Percentiles rank a stretch among this genome's conserved stretches.
phyloP scores from a whole-genome alignment of 441 rosid genomes.

The Pelargonium hybrid region DNA sequence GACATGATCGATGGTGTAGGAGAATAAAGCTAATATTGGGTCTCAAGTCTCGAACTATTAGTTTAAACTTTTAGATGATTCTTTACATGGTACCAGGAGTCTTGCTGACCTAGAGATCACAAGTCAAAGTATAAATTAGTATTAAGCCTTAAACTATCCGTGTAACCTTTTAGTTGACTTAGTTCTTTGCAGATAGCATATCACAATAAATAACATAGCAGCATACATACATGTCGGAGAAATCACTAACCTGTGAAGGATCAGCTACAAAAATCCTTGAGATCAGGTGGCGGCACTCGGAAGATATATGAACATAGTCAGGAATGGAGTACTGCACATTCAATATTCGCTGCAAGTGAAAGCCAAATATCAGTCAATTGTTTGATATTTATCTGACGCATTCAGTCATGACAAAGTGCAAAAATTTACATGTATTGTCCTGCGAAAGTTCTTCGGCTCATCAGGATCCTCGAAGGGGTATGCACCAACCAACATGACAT shows the following conservation, averaged over 20 bases:
- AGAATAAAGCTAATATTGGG: no score
- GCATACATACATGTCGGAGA: not conserved
- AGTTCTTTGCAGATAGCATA: no score
- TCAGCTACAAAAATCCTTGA: conserved; percentile 91
- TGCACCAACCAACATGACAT: conserved; percentile 95
- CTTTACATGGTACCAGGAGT: no score
- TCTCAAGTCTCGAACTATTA: no score
- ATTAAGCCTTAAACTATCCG: no score
- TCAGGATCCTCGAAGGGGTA: conserved; percentile 97
- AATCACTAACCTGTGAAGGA: conserved; percentile 54
- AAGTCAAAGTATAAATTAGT: no score
- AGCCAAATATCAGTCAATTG: not conserved
- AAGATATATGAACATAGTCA: conserved; percentile 83
- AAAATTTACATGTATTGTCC: conserved; percentile 64
- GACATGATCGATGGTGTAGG: not conserved
- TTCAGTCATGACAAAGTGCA: conserved; percentile 2
- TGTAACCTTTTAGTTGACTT: no score
- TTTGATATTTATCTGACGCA: not conserved
- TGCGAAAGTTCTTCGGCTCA: conserved; percentile 86
- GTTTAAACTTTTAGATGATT: no score
- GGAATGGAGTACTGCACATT: conserved; percentile 94
- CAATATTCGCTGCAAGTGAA: conserved; percentile 62
- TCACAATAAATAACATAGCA: no score
- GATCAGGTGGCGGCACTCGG: conserved; percentile 77
- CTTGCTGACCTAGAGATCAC: no score